A percentile compares a stretch with the other conserved stretches of the same genome.
These are phyloP conservation scores for Malassezia cuniculi DNA, from an alignment of 1,284 basidiomycete genomes.

Conservation along the genomic window DNA sequence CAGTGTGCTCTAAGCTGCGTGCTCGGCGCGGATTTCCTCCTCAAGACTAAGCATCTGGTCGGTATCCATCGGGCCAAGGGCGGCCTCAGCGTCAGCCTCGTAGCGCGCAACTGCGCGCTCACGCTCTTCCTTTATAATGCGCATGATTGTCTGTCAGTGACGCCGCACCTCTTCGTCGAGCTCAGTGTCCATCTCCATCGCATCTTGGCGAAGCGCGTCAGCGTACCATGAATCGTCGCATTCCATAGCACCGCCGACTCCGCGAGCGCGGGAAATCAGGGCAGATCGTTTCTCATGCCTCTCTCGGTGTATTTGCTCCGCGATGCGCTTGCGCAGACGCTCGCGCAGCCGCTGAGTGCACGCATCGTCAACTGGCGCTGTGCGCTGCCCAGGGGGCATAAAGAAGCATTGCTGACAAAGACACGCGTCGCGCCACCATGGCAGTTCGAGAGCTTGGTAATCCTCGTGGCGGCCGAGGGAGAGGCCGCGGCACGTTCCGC, in stretches of 20 bases:
- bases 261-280: too few relatives aligned
- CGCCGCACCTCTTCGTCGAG: constrained; percentile 4
- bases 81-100: constrained; percentile 1
- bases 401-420: too few relatives aligned
- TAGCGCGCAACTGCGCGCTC: constrained; percentile 1
- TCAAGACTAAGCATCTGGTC: constrained; percentile 16
- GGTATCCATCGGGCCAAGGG: constrained; percentile 9
- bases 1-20: background rate
- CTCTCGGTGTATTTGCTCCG: too few relatives aligned
- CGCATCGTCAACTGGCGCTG: too few relatives aligned
- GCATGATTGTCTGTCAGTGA: constrained; percentile 6
- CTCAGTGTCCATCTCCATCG: background rate
- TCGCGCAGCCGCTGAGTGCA: too few relatives aligned
- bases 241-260: too few relatives aligned
- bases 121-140: constrained; percentile 16
- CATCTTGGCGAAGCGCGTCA: background rate
- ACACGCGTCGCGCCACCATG: too few relatives aligned
- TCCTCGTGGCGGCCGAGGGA: constrained; percentile 4
- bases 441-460: background rate
- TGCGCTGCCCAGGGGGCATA: too few relatives aligned
- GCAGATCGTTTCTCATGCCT: too few relatives aligned
- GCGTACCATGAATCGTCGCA: too few relatives aligned
- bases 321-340: too few relatives aligned
- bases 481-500: constrained; percentile 19
- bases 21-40: constrained; percentile 12